Percentiles rank a stretch among this genome's conserved stretches.
phyloP scores from a whole-genome alignment of 768 basidiomycete species.

The Dacryopinax primogenitus region DNA sequence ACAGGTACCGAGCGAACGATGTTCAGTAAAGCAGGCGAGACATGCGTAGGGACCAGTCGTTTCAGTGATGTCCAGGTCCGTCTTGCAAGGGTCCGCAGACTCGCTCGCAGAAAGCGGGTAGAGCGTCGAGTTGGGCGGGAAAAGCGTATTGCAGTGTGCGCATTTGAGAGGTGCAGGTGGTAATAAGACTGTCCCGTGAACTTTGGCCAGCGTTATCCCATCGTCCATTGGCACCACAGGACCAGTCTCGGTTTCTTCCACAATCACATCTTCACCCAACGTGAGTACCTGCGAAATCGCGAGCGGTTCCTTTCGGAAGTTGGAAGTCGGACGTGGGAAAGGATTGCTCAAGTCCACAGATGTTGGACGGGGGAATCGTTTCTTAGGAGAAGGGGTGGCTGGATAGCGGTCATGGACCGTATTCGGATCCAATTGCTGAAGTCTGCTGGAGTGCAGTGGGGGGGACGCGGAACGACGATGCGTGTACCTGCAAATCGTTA shows the following conservation, averaged over 20 bases:
- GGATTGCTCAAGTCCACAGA: neutral
- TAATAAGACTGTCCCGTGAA: conserved; percentile 73
- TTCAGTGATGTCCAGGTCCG: neutral
- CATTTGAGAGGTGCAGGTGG: conserved; percentile 64
- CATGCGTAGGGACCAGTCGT: conserved; percentile 47
- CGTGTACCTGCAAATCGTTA: neutral
- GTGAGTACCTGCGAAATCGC: neutral
- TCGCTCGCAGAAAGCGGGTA: conserved; percentile 40
- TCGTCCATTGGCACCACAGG: conserved; percentile 15
- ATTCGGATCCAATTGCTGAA: neutral
- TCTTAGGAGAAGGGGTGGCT: neutral
- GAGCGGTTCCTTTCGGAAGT: neutral
- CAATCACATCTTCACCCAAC: neutral
- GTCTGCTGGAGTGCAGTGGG: no score
- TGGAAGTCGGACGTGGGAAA: neutral
- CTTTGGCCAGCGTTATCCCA: conserved; percentile 56
- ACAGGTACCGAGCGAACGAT: conserved; percentile 66
- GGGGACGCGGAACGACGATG: neutral
- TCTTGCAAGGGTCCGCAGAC: neutral
- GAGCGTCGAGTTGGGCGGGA: conserved; percentile 73
- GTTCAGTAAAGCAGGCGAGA: conserved; percentile 52
- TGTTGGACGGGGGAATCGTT: neutral
- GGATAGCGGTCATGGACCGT: neutral
- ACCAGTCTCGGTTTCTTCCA: neutral
- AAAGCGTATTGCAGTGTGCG: conserved; percentile 46